Base-by-base conservation (phyloP, 768 basidiomycete genomes). In the Daedaleopsis nitida region DNA sequence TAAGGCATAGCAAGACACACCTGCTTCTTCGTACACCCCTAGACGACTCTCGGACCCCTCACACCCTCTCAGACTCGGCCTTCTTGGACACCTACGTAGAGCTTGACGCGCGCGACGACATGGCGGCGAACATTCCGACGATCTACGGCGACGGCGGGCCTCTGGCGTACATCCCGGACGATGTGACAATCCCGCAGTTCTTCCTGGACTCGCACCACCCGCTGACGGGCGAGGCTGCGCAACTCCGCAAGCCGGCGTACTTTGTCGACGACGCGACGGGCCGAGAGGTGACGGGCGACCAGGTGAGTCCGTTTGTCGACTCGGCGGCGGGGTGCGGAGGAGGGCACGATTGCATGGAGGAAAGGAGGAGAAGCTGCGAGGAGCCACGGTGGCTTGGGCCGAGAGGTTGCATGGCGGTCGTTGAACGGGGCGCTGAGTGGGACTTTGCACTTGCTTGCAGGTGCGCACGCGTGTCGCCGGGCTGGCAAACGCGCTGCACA, bases 131-230 rank as follows among this genome's bases (percentile, higher is more conserved):
- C 49, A 59, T 64, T 35, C 62, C 62, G 23, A 64, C 62, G 5
- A 44, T 64, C 9, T 52, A 59, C 38, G 62, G 49, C 35, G 54
- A 58, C 44, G 62, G 58, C 23, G 62, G 62, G 10, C 60, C 66
- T 21, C 70, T 79, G 7, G 79, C 65, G 57, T 56, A 77, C 65
- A 65, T 84, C 56, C 83, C 83, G 10, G 82, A 84, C 68, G 72
- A 83, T 65, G 65, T 84, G 42, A 82, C 82, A 2, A 68, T 84
- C 42, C 78, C 81, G 5, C 83, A 86, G 68, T 85, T 85, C 68
- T 73, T 82, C 34, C 80, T 86, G 54, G 81, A 83, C 64, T 68
- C 63, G 37, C 63, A 70, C 34, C 81, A 84, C 61, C 70, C 76
- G n/a, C 71, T 66, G 81, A 7, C 64, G 65, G 32, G 75, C 76